Percentiles rank a stretch among this genome's conserved stretches.
phyloP scores from a whole-genome alignment of 2,329 filamentous ascomycete genomes.

The Malbranchea cinnamomea region DNA sequence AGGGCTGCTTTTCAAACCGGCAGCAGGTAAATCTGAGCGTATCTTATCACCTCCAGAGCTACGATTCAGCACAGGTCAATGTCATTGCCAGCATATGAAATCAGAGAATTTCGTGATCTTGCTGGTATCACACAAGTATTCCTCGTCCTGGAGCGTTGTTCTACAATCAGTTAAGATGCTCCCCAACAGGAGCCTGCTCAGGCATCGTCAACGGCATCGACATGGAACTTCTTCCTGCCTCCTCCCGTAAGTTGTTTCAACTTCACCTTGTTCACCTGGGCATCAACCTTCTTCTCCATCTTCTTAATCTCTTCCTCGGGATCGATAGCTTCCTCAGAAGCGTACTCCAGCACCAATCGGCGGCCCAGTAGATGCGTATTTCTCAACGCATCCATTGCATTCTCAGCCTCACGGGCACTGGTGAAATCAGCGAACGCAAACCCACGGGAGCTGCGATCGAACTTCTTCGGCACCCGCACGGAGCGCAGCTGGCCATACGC shows the following conservation, averaged over 20 bases:
- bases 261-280: conserved; percentile 79
- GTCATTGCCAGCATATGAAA: too few relatives aligned
- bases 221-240: conserved; percentile 75
- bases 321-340: conserved; percentile 73
- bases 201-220: too few relatives aligned
- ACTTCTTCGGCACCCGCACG: conserved; percentile 88
- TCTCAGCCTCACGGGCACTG: conserved; percentile 75
- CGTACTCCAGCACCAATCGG: conserved; percentile 80
- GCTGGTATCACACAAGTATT: too few relatives aligned
- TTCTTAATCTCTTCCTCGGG: conserved; percentile 91
- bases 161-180: too few relatives aligned
- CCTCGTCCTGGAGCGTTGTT: too few relatives aligned
- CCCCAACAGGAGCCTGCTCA: too few relatives aligned
- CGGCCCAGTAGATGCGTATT: conserved; percentile 89
- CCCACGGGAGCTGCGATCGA: conserved; percentile 73
- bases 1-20: too few relatives aligned
- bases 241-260: conserved; percentile 74
- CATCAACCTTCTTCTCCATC: conserved; percentile 91
- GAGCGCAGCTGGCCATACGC: conserved; percentile 86
- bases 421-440: conserved; percentile 97
- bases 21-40: too few relatives aligned
- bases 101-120: too few relatives aligned
- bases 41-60: too few relatives aligned
- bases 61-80: too few relatives aligned
- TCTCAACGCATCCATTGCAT: conserved; percentile 77